Evolutionary conservation across 805 yeast genomes (phyloP).

Genomic region (Ogataea pilisensis): DNA sequence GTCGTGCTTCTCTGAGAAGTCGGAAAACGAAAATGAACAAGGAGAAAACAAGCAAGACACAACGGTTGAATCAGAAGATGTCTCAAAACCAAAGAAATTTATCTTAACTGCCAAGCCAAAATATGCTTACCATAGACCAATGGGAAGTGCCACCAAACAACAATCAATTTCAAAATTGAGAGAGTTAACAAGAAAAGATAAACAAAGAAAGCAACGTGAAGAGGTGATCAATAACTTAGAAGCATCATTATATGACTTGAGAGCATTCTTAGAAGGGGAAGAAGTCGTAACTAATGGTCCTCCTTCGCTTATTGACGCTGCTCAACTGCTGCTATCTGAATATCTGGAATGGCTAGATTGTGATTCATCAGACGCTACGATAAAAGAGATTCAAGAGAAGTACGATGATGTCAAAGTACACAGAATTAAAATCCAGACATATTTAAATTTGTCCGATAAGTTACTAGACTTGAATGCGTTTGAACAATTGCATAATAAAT

Average conservation of each 20-base stretch:
- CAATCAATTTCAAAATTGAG: slow-evolving; percentile 45
- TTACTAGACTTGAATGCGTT: slow-evolving; percentile 48
- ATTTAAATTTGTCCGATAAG: slow-evolving; percentile 38
- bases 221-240: slow-evolving; percentile 68
- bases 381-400: slow-evolving; percentile 36
- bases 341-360: slow-evolving; percentile 76
- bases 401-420: slow-evolving; percentile 27
- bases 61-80: too few relatives aligned
- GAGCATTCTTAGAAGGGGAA: slow-evolving; percentile 56
- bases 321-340: slow-evolving; percentile 39
- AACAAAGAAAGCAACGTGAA: slow-evolving; percentile 48
- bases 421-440: slow-evolving; percentile 33
- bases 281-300: slow-evolving; percentile 42
- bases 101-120: slow-evolving; percentile 26
- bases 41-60: too few relatives aligned
- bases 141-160: slow-evolving; percentile 44
- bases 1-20: slow-evolving; percentile 13
- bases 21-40: slow-evolving; percentile 7
- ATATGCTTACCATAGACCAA: slow-evolving; percentile 42
- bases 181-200: slow-evolving; percentile 51
- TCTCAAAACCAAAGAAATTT: slow-evolving; percentile 19
- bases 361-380: slow-evolving; percentile 51
- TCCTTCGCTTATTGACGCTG: slow-evolving; percentile 33
- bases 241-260: slow-evolving; percentile 62
- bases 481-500: slow-evolving; percentile 38